These are phyloP conservation scores for Trichoderma cornu-damae DNA, from an alignment of 2,329 filamentous ascomycete genomes.

Conservation along the genomic window DNA sequence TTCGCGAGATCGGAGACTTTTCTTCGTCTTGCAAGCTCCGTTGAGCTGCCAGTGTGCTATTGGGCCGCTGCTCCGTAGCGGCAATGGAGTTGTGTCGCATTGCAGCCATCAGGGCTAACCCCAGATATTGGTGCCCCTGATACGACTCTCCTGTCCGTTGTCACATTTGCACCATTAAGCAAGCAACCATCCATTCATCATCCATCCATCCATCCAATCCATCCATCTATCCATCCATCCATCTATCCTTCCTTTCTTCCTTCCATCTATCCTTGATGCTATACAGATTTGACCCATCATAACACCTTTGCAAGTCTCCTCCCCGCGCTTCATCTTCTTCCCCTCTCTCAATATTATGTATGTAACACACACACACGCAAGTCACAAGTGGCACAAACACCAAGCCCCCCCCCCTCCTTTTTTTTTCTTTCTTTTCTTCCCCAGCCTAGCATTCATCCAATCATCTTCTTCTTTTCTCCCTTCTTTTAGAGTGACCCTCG, in stretches of 20 bases:
- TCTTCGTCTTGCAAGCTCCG: neutral
- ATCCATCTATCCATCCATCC: neutral
- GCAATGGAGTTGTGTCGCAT: conserved; percentile 5
- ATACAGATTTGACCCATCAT: neutral
- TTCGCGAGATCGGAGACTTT: conserved; percentile 1
- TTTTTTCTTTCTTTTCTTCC: too few species aligned
- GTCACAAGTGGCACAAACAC: too few species aligned
- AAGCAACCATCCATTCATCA: neutral
- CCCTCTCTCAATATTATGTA: neutral
- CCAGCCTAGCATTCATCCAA: neutral
- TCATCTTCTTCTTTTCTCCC: neutral
- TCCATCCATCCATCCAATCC: too few species aligned
- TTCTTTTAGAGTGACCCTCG: neutral
- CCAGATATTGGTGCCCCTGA: conserved; percentile 12
- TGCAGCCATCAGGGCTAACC: conserved; percentile 11
- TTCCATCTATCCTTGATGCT: neutral
- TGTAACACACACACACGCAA: too few species aligned
- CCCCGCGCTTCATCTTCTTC: neutral
- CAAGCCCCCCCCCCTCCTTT: neutral
- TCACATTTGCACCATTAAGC: neutral
- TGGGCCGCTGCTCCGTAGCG: neutral
- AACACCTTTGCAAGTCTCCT: neutral
- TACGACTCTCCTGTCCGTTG: conserved; percentile 4
- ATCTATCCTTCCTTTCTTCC: neutral
- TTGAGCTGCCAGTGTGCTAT: neutral